Evolutionary conservation across 768 basidiomycete species (phyloP), one percentile per base, ranked within the genome.

Genomic region (Lyophyllum shimeji): DNA sequence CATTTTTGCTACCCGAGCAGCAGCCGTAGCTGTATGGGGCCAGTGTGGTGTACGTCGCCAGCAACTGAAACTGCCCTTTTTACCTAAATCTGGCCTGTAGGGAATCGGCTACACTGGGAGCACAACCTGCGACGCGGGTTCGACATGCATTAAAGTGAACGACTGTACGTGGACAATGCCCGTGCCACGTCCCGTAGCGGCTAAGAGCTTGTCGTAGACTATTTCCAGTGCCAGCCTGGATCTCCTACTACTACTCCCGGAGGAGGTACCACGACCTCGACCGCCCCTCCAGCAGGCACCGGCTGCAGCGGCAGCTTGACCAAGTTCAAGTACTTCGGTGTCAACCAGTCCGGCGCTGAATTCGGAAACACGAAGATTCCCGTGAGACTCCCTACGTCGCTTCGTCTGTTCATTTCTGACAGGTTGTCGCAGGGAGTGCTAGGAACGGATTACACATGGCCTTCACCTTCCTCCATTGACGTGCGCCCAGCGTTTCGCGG

Each of bases 301-400:
- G 40, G 45, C 27, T 79, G 78, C 67, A 65, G 76, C 15, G 74
- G 75, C 18, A 60, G 66, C 1, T 67, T 67, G 61, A 83, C 81
- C 45, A 84, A 83, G 66, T 85, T 86, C 77, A 73, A 77, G 64
- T 83, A 69, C 73, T 84, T 85, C 58, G 85, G 84, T 67, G 83
- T 85, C 43, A 85, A 82, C 69, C 68, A 85, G 66, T 79, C 82
- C 49, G 82, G 83, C 60, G 84, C 83, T 40, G 84, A 86, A 66
- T 86, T 85, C 58, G 84, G 84, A 17, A 69, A 75, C 58, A 70
- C 61, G 12, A 68, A 63, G 17, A 74, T 77, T 60, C 84, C 84
- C 15, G 84, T 83, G 53, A 63, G 68, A 43, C 65, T 33, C 21
- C 21, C 18, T n/a, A 52, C 24, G 23, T 8, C 5, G 11, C 29